Base-by-base conservation (phyloP, 1,284 basidiomycete species). In the Meira miltonrushii region DNA sequence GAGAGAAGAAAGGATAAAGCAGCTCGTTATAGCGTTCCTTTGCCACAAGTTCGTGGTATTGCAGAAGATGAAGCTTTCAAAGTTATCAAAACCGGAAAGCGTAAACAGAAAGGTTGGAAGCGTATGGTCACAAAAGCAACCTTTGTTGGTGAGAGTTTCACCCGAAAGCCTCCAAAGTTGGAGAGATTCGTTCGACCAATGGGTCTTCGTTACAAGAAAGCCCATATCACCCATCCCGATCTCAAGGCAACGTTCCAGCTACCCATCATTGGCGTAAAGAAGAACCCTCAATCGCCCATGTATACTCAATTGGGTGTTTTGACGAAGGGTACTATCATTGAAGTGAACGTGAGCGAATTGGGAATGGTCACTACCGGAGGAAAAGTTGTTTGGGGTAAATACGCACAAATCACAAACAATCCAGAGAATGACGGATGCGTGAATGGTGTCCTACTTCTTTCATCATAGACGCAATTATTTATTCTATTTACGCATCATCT, bases 11-110 rank as follows among this genome's bases (percentile, higher is more conserved):
- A 98, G 81, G 95, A 99, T 82, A 95, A 96, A 82, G 95, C 94
- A 1, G 95, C 94, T 25, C 94, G 95, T 80, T 99, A 92, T 81
- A 87, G 92, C 25, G 95, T 99, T 1, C 95, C 94, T 2, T 78
- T 98, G 64, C 94, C 95, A 52, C 95, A 94, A 80, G 95, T 99
- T 55, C 83, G 94, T 58, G 95, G 95, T 48, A 97, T 99, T 71
- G 93, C 94, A 17, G 95, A 99, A 80, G 95, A 98, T 75, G 95
- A 99, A 83, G 95, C 94, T 86, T 99, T 99, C 85, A 97, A 95
- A 83, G 95, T 98, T 39, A 85, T 99, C 84, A 91, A 93, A 83
- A 94, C 94, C 0, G 95, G 95, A 58, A 97, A 97, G 83, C 89
- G 86, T 78, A 97, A 94, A 82, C 86, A 85, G 78, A 99, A 98